Percentiles rank a stretch among this genome's conserved stretches.
Conservation (phyloP, 331 rosid species). For the Arachis monticola region DNA sequence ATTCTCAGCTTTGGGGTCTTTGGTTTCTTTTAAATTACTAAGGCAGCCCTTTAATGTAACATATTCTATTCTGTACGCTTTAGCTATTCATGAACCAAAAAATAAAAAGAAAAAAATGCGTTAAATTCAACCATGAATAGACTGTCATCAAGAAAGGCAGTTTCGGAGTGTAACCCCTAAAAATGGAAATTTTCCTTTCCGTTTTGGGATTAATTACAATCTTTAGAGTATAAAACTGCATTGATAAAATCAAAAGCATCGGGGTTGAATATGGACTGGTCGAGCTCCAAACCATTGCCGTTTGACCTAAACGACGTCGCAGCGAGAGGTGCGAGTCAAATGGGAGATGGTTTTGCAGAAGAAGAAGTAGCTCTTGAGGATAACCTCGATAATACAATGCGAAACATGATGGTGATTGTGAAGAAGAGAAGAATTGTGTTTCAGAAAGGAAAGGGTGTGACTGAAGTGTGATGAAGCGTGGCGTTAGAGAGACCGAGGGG, state of each 20-base stretch:
- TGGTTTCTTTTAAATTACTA: conserved; percentile 59
- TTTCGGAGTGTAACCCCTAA: background rate
- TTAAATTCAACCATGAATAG: background rate
- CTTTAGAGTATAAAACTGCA: background rate
- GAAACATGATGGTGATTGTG: conserved; percentile 47
- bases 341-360: conserved; percentile 41
- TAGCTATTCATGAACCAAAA: conserved; percentile 49
- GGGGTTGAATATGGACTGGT: conserved; percentile 46
- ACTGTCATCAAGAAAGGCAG: background rate
- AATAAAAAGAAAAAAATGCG: background rate
- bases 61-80: conserved; percentile 67
- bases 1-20: conserved; percentile 50
- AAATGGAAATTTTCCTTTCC: background rate
- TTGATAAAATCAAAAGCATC: conserved; percentile 71
- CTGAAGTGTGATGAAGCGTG: too few species aligned
- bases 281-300: conserved; percentile 53
- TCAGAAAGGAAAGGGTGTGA: background rate
- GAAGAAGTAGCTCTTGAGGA: conserved; percentile 50
- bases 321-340: conserved; percentile 26
- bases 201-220: conserved; percentile 48
- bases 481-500: too few species aligned
- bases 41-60: conserved; percentile 78
- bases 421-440: background rate
- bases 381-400: conserved; percentile 46
- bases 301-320: conserved; percentile 48